Evolutionary conservation across 2,329 filamentous ascomycete species (phyloP).

Genomic region (Arthrobotrys iridis): DNA sequence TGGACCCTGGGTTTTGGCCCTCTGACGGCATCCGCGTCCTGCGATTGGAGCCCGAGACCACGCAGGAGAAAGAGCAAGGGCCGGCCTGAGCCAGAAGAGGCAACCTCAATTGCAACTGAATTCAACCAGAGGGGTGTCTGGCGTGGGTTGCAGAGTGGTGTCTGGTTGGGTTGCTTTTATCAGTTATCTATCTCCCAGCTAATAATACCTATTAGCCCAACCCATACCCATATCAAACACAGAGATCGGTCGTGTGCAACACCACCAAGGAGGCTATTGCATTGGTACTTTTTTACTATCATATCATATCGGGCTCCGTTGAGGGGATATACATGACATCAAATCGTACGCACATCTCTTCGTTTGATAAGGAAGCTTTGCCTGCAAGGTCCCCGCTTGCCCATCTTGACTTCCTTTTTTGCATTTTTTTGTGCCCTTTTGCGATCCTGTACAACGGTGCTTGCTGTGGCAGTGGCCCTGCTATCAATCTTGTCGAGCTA

Average conservation of each 20-base stretch:
- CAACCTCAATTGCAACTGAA: constrained; percentile 35
- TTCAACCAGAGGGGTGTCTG: constrained; percentile 16
- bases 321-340: constrained; percentile 24
- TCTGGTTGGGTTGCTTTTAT: constrained; percentile 31
- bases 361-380: constrained; percentile 21
- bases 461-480: not conserved
- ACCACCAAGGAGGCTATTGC: constrained; percentile 14
- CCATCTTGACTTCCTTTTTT: constrained; percentile 26
- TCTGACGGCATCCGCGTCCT: constrained; percentile 11
- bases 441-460: not conserved
- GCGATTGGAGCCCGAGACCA: constrained; percentile 44
- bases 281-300: too few relatives aligned
- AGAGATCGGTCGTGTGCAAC: constrained; percentile 53
- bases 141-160: constrained; percentile 12
- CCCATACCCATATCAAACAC: constrained; percentile 22
- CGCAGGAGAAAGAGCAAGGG: constrained; percentile 9
- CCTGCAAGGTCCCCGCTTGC: constrained; percentile 42
- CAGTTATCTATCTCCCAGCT: constrained; percentile 38
- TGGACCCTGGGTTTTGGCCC: constrained; percentile 48
- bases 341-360: constrained; percentile 10
- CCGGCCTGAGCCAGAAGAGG: constrained; percentile 40
- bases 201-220: constrained; percentile 7
- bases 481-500: constrained; percentile 6
- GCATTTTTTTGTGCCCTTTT: not conserved
- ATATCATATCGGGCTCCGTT: constrained; percentile 19